Evolutionary conservation across 768 basidiomycete species (phyloP).

Genomic region (Gloeostereum incarnatum): DNA sequence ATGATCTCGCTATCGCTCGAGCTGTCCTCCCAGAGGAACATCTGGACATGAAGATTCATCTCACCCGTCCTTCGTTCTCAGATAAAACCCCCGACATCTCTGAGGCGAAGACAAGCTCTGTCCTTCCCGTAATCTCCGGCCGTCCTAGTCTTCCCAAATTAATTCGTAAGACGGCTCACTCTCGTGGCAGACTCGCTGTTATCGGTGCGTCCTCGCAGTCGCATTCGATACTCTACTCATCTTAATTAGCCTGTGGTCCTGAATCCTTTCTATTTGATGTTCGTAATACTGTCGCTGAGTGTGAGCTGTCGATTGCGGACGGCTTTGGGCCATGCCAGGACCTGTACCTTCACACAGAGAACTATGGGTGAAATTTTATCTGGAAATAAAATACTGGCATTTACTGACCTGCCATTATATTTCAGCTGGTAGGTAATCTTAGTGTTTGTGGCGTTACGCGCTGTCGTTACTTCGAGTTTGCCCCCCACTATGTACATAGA

Average conservation of each 20-base stretch:
- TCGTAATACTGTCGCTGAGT: constrained; percentile 19
- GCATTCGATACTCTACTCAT: neutral
- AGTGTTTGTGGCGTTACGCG: no score
- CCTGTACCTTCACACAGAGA: constrained; percentile 21
- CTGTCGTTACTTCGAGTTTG: no score
- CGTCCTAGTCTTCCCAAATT: constrained; percentile 13
- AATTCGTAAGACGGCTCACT: constrained; percentile 10
- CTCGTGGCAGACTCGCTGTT: constrained; percentile 15
- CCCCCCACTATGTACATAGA: no score
- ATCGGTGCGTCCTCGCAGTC: constrained; percentile 12
- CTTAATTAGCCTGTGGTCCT: constrained; percentile 22
- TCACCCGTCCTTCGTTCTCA: neutral
- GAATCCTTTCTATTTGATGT: constrained; percentile 19
- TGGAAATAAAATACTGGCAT: no score
- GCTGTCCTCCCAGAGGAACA: neutral
- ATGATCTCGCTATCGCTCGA: constrained; percentile 6
- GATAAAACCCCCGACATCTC: neutral
- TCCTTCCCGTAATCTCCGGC: constrained; percentile 3
- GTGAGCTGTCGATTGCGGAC: constrained; percentile 18
- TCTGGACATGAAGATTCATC: neutral
- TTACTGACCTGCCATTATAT: no score
- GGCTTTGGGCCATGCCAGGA: constrained; percentile 16
- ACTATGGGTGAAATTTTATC: constrained; percentile 20
- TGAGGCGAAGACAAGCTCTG: constrained; percentile 1
- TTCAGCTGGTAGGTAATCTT: no score